phyloP scores from a whole-genome alignment of 371 early-diverging fungal species.

The Syncephalis plumigaleata region DNA sequence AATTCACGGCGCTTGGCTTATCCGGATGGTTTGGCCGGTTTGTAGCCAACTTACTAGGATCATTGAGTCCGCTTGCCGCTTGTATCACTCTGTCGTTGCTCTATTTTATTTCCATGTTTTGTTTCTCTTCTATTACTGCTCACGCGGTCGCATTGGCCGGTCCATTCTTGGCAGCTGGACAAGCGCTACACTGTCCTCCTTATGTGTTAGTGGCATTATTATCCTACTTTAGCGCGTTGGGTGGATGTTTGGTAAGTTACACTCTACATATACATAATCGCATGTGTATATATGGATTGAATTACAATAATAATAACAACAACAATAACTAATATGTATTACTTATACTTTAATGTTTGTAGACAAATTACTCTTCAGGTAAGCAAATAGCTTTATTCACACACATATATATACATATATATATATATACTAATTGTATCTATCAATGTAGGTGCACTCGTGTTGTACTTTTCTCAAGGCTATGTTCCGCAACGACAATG shows the following conservation, averaged over 20 bases:
- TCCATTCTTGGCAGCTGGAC: slow-evolving; percentile 57
- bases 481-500: slow-evolving; percentile 32
- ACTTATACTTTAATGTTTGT: too few species aligned
- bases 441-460: slow-evolving; percentile 24
- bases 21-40: slow-evolving; percentile 36
- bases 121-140: slow-evolving; percentile 50
- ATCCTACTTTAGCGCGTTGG: slow-evolving; percentile 41
- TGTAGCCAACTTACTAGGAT: slow-evolving; percentile 19
- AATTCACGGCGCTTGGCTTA: slow-evolving; percentile 44
- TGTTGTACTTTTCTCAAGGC: slow-evolving; percentile 40
- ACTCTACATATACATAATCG: too few species aligned
- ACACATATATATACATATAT: too few species aligned
- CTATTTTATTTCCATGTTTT: slow-evolving; percentile 49
- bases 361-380: slow-evolving; percentile 43
- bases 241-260: slow-evolving; percentile 38
- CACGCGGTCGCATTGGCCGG: slow-evolving; percentile 51
- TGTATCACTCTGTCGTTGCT: slow-evolving; percentile 26
- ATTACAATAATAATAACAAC: too few species aligned
- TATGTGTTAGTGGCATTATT: slow-evolving; percentile 31
- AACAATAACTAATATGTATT: too few species aligned
- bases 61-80: slow-evolving; percentile 11
- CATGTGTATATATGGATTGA: too few species aligned
- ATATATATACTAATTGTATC: too few species aligned
- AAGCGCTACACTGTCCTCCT: slow-evolving; percentile 34
- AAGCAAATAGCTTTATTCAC: too few species aligned